Conservation (phyloP, 2,329 filamentous ascomycete genomes). For the Exophiala viscosa region DNA sequence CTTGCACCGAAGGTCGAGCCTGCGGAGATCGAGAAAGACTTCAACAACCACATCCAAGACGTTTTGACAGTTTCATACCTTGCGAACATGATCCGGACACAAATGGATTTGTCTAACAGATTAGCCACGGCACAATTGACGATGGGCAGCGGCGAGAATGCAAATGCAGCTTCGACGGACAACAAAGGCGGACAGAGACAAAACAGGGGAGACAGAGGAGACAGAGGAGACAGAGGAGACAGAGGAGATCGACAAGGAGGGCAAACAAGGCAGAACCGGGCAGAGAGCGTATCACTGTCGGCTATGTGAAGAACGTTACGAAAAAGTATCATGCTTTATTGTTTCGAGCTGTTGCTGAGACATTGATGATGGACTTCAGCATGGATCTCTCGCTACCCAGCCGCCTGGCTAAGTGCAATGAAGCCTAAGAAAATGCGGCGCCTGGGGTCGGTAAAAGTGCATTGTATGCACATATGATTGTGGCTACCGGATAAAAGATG, state of each 20-base stretch:
- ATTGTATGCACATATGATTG: not conserved
- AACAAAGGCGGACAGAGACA: slow-evolving; percentile 37
- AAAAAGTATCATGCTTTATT: not conserved
- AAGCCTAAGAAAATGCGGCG: slow-evolving; percentile 1
- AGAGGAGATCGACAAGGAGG: slow-evolving; percentile 38
- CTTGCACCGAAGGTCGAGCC: slow-evolving; percentile 92
- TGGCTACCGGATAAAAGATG: not conserved
- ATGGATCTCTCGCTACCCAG: not conserved
- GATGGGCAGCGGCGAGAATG: slow-evolving; percentile 49
- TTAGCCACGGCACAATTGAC: slow-evolving; percentile 74
- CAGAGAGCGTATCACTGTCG: slow-evolving; percentile 28
- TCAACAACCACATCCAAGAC: slow-evolving; percentile 99
- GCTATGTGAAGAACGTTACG: slow-evolving; percentile 22
- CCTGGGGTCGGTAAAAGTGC: not conserved
- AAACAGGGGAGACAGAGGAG: slow-evolving; percentile 23
- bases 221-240: slow-evolving; percentile 36
- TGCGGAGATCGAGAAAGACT: slow-evolving; percentile 88
- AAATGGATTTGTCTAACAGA: slow-evolving; percentile 96
- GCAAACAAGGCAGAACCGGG: slow-evolving; percentile 28
- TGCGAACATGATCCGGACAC: slow-evolving; percentile 96
- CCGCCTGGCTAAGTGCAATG: not conserved
- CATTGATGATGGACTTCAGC: not conserved
- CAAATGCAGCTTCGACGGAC: slow-evolving; percentile 29
- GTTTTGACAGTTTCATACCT: slow-evolving; percentile 97
- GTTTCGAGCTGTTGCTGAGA: not conserved